Conservation (phyloP, 768 basidiomycete genomes). For the Boletus reticulatus region DNA sequence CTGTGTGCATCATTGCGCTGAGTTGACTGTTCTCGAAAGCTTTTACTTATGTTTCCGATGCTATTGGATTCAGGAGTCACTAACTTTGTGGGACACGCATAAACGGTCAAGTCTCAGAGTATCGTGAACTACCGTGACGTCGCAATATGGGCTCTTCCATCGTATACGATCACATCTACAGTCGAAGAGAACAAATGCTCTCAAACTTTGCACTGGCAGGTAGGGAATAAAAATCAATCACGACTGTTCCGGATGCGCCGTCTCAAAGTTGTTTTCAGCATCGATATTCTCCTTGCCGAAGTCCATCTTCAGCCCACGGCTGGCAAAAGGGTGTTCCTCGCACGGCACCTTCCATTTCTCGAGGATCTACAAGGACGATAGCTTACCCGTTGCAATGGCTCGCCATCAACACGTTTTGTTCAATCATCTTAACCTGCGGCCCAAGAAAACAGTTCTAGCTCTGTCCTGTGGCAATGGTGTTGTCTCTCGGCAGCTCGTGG, state of each 20-base stretch:
- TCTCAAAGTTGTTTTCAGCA: neutral
- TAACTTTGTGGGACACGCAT: no score
- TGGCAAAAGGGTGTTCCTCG: neutral
- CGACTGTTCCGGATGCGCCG: no score
- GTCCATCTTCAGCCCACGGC: no score
- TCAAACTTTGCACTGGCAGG: neutral
- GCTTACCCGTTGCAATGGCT: conserved; percentile 4
- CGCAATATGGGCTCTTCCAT: neutral
- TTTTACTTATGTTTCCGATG: no score
- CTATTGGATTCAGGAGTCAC: no score
- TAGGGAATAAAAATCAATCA: neutral
- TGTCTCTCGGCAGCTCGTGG: neutral
- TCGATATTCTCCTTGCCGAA: neutral
- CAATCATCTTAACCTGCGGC: conserved; percentile 4
- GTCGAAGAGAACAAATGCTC: neutral
- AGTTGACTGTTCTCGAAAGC: no score
- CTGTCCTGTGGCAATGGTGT: conserved; percentile 3
- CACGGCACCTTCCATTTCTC: conserved; percentile 4
- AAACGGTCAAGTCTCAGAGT: no score
- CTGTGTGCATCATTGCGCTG: no score
- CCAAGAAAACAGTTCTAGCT: conserved; percentile 4
- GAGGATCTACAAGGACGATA: conserved; percentile 5
- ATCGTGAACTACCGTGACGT: neutral
- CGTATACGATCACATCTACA: neutral
- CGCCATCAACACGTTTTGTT: conserved; percentile 9